A percentile compares a stretch with the other conserved stretches of the same genome.
These are phyloP conservation scores for Croton setiger DNA, from an alignment of 441 rosid genomes.

Conservation along the genomic window DNA sequence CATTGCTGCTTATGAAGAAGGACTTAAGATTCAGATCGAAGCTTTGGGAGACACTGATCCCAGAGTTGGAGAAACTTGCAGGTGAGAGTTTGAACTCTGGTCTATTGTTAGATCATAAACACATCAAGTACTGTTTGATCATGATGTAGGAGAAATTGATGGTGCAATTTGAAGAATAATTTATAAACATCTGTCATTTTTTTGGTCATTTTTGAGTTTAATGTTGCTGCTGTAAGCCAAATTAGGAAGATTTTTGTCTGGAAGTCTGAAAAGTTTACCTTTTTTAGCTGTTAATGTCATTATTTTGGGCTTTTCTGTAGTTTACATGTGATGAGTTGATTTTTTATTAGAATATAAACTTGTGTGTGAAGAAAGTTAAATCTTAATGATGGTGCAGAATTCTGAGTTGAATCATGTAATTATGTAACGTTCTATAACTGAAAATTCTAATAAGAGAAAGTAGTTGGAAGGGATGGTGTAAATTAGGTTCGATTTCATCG, in stretches of 20 bases:
- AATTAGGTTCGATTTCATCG: not conserved
- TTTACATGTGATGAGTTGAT: not conserved
- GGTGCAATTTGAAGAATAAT: not conserved
- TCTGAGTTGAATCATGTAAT: too few species aligned
- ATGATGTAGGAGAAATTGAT: not conserved
- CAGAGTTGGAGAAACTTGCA: conserved; percentile 98
- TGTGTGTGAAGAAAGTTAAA: not conserved
- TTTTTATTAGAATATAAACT: not conserved
- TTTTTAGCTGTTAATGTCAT: not conserved
- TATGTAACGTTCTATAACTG: not conserved
- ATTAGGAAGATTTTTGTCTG: conserved; percentile 7
- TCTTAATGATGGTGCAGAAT: too few species aligned
- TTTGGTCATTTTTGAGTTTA: not conserved
- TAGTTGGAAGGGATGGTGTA: not conserved
- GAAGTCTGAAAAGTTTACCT: not conserved
- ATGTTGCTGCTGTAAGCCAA: not conserved
- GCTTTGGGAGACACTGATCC: conserved; percentile 91
- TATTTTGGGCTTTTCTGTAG: not conserved
- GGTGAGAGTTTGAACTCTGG: conserved; percentile 34
- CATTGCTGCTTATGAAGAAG: conserved; percentile 77
- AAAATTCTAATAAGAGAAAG: not conserved
- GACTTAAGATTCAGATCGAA: conserved; percentile 92
- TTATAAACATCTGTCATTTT: not conserved
- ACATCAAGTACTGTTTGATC: not conserved
- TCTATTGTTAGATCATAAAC: too few species aligned